Percentiles rank a stretch among this genome's conserved stretches.
phyloP scores from a whole-genome alignment of 148 eudicot genomes.

The Salicornia ramosissima region DNA sequence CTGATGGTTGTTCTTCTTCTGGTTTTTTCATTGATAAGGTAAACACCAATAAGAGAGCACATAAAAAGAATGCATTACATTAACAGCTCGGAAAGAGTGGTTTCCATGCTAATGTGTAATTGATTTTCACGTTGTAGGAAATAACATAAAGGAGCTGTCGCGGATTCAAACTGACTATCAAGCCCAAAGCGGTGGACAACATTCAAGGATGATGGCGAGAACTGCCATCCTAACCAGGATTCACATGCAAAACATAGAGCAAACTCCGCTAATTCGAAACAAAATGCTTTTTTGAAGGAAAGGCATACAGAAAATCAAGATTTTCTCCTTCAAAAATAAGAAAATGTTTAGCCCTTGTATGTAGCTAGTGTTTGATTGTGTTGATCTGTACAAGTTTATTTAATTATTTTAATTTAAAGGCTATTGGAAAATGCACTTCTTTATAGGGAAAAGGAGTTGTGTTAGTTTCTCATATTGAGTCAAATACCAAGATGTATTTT shows the following conservation, averaged over 20 bases:
- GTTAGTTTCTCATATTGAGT: slow-evolving; percentile 62
- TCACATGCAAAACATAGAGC: slow-evolving; percentile 23
- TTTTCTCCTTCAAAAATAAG: no score
- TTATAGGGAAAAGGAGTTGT: slow-evolving; percentile 75
- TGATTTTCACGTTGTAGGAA: slow-evolving; percentile 50
- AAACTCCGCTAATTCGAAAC: slow-evolving; percentile 1
- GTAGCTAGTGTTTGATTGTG: neutral
- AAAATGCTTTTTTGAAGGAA: neutral
- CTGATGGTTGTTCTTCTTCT: slow-evolving; percentile 56
- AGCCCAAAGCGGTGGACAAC: slow-evolving; percentile 63
- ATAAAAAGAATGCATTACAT: neutral
- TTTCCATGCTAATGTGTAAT: neutral
- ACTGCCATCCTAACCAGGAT: slow-evolving; percentile 68
- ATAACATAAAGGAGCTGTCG: slow-evolving; percentile 65
- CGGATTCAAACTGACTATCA: slow-evolving; percentile 54
- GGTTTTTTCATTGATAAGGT: slow-evolving; percentile 78
- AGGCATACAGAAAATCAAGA: no score
- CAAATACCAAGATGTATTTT: slow-evolving; percentile 46
- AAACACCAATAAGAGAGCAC: neutral
- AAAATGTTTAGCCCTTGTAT: no score
- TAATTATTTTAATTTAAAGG: slow-evolving; percentile 30
- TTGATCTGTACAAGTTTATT: neutral
- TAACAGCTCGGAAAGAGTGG: neutral
- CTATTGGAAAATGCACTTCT: slow-evolving; percentile 79
- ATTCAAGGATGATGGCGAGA: slow-evolving; percentile 58